Base-by-base conservation (phyloP, 495 filamentous ascomycete species). In the Xylaria grammica region DNA sequence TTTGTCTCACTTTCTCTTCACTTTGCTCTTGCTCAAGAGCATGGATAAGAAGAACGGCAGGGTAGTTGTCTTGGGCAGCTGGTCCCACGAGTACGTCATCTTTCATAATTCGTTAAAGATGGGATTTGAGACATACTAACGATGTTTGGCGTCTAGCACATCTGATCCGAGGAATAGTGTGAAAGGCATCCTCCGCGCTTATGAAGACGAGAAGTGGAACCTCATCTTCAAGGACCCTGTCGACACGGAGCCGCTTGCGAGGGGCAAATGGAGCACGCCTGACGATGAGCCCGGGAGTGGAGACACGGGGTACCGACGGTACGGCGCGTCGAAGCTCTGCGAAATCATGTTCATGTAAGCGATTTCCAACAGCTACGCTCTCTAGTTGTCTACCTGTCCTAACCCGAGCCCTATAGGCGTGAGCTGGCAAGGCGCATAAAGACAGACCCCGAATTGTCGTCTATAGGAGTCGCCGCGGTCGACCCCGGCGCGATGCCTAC, bases 21-120 rank as follows among this genome's bases (percentile, higher is more conserved):
- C 78, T 1, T 72, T 84, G 4, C 66, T 78, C 7, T 70, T 85
- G 2, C 66, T 85, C 17, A 70, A 75, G 54, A 78, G 75, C 45
- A 78, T 83, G 70, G 76, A 80, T 59, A 77, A 71, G 52, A 59
- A 78, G 19, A 49, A 74, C 2, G 82, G 80, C 9, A 70, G 81
- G 0, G 74, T 84, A 27, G 71, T 82, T 2, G 67, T 83, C 8
- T 45, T 84, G 24, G 71, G 76, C 5, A 81, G 79, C 58, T 78
- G 75, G 66, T 66, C 77, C 0, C 80, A 84, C 58, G 77, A 80
- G 70, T 76, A 67, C 68, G 73, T 27, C 2, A 10, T 9, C 11
- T 51, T 29, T 11, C 40, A 3, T 42, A 9, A 17, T 17, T 42
- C 5, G 0, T 29, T 13, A 19, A 13, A 0, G 10, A 38, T 19